These are phyloP conservation scores for Candida jianshihensis DNA, from an alignment of 805 yeast species.

Conservation along the genomic window DNA sequence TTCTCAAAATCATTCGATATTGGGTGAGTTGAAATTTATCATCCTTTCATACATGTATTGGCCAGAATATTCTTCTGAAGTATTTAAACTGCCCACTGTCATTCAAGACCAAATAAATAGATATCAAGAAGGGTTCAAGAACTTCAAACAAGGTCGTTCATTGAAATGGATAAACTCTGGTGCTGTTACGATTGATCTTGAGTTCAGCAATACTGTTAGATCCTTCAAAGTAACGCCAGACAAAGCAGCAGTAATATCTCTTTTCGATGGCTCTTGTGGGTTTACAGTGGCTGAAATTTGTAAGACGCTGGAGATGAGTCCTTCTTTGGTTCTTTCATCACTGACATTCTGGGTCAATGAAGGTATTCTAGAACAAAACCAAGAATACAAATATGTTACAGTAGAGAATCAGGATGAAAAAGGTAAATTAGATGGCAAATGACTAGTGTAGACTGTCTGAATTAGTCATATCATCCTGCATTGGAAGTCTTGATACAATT, in stretches of 20 bases:
- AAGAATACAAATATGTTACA: conserved; percentile 16
- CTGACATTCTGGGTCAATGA: conserved; percentile 58
- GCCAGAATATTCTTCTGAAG: conserved; percentile 39
- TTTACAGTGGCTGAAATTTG: conserved; percentile 29
- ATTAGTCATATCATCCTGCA: no score
- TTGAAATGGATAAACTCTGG: conserved; percentile 56
- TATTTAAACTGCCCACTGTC: conserved; percentile 37
- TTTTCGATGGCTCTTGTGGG: conserved; percentile 30
- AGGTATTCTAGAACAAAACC: conserved; percentile 37
- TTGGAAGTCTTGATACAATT: no score
- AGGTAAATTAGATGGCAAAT: background rate
- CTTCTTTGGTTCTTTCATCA: conserved; percentile 31
- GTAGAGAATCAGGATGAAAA: conserved; percentile 3
- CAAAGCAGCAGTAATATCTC: conserved; percentile 55
- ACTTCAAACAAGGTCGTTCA: conserved; percentile 48
- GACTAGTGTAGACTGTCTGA: no score
- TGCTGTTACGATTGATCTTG: conserved; percentile 50
- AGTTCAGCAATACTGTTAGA: conserved; percentile 36
- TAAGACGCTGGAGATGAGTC: conserved; percentile 34
- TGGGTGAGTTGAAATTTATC: conserved; percentile 40
- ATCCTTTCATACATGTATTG: conserved; percentile 76
- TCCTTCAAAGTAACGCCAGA: conserved; percentile 55
- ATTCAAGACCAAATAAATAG: conserved; percentile 35
- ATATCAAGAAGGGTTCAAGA: conserved; percentile 38
- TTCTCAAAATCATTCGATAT: conserved; percentile 9